A percentile compares a stretch with the other conserved stretches of the same genome.
Conservation (phyloP, 768 basidiomycete species). For the Nevesoporus exiguus region DNA sequence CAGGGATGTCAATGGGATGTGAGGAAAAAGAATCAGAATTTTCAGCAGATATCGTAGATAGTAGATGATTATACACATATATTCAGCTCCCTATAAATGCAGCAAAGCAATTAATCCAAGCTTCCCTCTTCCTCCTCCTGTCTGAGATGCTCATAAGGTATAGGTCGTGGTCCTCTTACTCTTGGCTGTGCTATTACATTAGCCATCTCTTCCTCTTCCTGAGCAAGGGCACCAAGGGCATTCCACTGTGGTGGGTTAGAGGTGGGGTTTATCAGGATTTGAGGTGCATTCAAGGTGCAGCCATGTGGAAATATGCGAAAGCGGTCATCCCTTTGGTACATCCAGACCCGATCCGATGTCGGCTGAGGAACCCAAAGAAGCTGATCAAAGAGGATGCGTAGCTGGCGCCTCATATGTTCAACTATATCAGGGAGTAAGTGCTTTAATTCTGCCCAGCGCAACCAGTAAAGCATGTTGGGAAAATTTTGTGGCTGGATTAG, state of each 20-base stretch:
- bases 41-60: too few relatives aligned
- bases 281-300: not conserved
- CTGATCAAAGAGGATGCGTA: not conserved
- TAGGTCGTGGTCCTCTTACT: not conserved
- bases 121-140: not conserved
- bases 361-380: slow-evolving; percentile 1
- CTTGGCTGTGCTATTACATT: not conserved
- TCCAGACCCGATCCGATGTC: not conserved
- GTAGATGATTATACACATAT: too few relatives aligned
- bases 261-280: not conserved
- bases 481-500: slow-evolving; percentile 1
- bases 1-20: too few relatives aligned
- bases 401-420: not conserved
- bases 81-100: too few relatives aligned
- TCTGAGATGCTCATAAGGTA: not conserved
- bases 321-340: not conserved
- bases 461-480: slow-evolving; percentile 2
- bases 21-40: too few relatives aligned
- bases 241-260: not conserved
- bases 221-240: too few relatives aligned
- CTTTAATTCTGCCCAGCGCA: slow-evolving; percentile 3
- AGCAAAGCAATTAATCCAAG: not conserved
- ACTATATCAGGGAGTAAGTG: not conserved
- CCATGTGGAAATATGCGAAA: not conserved
- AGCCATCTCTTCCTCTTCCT: too few relatives aligned